phyloP scores from a whole-genome alignment of 495 filamentous ascomycete species.

The Daldinia bambusicola region DNA sequence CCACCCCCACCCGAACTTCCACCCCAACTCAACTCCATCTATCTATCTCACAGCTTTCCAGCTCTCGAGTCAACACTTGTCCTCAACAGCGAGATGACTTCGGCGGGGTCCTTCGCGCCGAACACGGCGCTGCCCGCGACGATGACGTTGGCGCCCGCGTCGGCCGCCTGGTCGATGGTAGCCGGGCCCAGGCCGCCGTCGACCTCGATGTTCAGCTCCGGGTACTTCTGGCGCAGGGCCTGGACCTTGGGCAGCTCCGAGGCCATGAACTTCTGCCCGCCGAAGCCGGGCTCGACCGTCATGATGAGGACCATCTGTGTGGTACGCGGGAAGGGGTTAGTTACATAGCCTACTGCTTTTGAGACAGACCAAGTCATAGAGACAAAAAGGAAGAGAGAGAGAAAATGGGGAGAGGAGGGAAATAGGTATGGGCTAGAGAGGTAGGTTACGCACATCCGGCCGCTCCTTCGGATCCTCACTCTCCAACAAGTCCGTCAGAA shows the following conservation, averaged over 20 bases:
- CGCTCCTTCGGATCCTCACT: conserved; percentile 73
- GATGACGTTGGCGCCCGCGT: conserved; percentile 97
- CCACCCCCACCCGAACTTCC: background rate
- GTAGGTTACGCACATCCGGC: conserved; percentile 81
- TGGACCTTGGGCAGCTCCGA: conserved; percentile 92
- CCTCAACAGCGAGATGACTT: conserved; percentile 83
- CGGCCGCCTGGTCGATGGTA: conserved; percentile 93
- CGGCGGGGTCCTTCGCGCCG: conserved; percentile 84
- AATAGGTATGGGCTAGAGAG: background rate
- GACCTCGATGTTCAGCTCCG: conserved; percentile 94
- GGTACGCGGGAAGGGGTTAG: background rate
- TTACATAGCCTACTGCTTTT: background rate
- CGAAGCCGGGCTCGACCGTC: conserved; percentile 98
- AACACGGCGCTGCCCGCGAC: conserved; percentile 98
- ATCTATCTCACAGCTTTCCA: conserved; percentile 44
- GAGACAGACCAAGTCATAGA: background rate
- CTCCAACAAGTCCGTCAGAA: conserved; percentile 89
- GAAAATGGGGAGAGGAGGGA: too few species aligned
- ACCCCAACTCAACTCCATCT: background rate
- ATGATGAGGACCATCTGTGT: conserved; percentile 97
- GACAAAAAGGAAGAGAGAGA: background rate
- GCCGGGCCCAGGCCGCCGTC: conserved; percentile 89
- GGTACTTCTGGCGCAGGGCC: conserved; percentile 83
- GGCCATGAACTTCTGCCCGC: conserved; percentile 98
- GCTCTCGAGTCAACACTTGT: conserved; percentile 76